A percentile compares a stretch with the other conserved stretches of the same genome.
These are phyloP conservation scores for Mucor ambiguus DNA, from an alignment of 371 early-diverging fungal genomes.

Conservation along the genomic window DNA sequence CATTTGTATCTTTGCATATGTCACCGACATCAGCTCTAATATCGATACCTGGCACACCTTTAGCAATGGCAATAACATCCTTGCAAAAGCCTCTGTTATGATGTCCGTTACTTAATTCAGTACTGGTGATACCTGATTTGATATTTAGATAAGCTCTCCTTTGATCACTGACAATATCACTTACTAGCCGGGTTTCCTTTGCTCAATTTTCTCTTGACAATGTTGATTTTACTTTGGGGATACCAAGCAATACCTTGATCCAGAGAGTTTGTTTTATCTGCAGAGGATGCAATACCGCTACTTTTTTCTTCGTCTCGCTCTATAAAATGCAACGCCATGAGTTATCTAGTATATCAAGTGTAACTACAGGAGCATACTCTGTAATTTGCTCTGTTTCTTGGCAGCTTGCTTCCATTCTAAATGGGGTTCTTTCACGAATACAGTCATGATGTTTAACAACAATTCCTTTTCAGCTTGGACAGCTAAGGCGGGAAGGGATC, in stretches of 20 bases:
- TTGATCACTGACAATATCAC: neutral
- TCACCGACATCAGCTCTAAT: constrained; percentile 49
- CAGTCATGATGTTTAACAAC: constrained; percentile 64
- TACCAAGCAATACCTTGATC: constrained; percentile 60
- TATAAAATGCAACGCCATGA: neutral
- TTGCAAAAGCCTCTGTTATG: constrained; percentile 48
- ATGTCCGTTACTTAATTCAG: constrained; percentile 55
- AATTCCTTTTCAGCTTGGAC: constrained; percentile 52
- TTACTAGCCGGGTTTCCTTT: constrained; percentile 67
- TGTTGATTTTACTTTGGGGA: constrained; percentile 73
- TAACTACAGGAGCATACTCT: constrained; percentile 46
- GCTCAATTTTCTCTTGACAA: constrained; percentile 68
- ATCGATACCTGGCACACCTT: constrained; percentile 49
- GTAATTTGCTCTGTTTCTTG: constrained; percentile 53
- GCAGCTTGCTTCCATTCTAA: constrained; percentile 67
- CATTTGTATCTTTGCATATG: constrained; percentile 51
- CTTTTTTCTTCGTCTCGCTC: neutral
- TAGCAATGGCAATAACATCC: constrained; percentile 37
- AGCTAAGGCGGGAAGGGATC: constrained; percentile 37
- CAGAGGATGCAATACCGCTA: neutral
- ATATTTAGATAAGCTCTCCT: no score
- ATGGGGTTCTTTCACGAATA: constrained; percentile 76
- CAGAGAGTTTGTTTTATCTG: neutral
- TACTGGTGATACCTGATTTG: constrained; percentile 27
- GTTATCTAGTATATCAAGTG: neutral